These are phyloP conservation scores for Flaveria brownii DNA, from an alignment of 129 eudicot genomes.

Conservation along the genomic window DNA sequence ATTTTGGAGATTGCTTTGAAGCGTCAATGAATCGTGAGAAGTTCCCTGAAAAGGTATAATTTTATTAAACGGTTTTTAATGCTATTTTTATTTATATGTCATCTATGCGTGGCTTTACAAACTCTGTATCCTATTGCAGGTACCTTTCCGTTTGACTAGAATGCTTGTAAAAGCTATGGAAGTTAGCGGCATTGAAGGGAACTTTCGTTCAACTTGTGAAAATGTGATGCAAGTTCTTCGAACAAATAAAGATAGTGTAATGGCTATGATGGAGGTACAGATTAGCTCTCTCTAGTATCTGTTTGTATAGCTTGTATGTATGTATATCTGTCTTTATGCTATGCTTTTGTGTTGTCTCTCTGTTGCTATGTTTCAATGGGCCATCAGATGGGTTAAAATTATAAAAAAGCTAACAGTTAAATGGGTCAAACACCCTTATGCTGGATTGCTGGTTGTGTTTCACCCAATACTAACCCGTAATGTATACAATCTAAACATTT, in stretches of 20 bases:
- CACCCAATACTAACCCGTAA: neutral
- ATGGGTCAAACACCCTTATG: neutral
- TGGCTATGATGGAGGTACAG: constrained; percentile 99
- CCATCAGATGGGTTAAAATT: neutral
- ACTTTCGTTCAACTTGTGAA: constrained; percentile 96
- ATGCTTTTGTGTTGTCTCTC: neutral
- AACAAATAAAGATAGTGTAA: constrained; percentile 87
- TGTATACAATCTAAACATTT: neutral
- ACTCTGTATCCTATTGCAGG: constrained; percentile 44
- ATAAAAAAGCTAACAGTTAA: neutral
- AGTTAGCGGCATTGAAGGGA: constrained; percentile 98
- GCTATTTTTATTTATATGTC: neutral
- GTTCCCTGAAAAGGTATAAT: constrained; percentile 88
- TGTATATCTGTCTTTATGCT: neutral
- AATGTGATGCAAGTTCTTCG: constrained; percentile 99
- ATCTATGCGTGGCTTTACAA: constrained; percentile 1
- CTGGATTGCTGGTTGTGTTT: neutral
- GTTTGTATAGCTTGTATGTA: neutral
- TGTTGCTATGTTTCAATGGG: neutral
- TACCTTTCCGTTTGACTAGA: constrained; percentile 98
- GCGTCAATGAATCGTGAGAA: constrained; percentile 99
- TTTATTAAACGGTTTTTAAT: neutral
- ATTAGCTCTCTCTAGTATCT: constrained; percentile 9
- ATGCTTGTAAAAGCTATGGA: constrained; percentile 99
- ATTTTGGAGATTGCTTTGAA: constrained; percentile 99